phyloP scores from a whole-genome alignment of 139 green algal species.

The Picochlorum sp. region DNA sequence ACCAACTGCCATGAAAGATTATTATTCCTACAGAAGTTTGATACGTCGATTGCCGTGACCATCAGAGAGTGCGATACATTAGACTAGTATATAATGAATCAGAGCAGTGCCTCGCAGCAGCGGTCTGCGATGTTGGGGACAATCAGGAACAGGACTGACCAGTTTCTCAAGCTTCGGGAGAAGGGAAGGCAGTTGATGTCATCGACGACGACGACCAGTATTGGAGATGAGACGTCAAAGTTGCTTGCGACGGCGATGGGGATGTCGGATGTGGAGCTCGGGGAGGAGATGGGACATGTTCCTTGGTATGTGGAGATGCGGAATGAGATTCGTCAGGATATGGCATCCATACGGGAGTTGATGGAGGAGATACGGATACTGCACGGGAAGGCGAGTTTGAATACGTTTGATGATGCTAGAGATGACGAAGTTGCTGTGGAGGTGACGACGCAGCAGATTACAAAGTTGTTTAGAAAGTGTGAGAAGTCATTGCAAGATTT shows the following conservation, averaged over 20 bases:
- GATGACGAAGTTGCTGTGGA: constrained; percentile 34
- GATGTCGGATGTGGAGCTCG: constrained; percentile 26
- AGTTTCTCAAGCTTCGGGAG: constrained; percentile 3
- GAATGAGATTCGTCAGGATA: constrained; percentile 33
- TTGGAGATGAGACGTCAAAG: constrained; percentile 22
- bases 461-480: constrained; percentile 42
- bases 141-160: too few relatives aligned
- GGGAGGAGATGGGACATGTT: constrained; percentile 2
- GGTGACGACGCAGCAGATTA: constrained; percentile 50
- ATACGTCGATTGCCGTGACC: too few relatives aligned
- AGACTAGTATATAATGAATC: too few relatives aligned
- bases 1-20: too few relatives aligned
- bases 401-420: constrained; percentile 46
- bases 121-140: too few relatives aligned
- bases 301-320: constrained; percentile 47
- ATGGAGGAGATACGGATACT: constrained; percentile 44
- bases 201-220: neutral
- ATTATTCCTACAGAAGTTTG: too few relatives aligned
- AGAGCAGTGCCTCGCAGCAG: too few relatives aligned
- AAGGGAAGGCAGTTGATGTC: neutral
- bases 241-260: constrained; percentile 41
- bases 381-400: constrained; percentile 37
- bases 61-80: too few relatives aligned
- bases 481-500: constrained; percentile 45
- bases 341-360: constrained; percentile 43